Conservation (phyloP, 768 basidiomycete species). For the Polyporus arcularius region DNA sequence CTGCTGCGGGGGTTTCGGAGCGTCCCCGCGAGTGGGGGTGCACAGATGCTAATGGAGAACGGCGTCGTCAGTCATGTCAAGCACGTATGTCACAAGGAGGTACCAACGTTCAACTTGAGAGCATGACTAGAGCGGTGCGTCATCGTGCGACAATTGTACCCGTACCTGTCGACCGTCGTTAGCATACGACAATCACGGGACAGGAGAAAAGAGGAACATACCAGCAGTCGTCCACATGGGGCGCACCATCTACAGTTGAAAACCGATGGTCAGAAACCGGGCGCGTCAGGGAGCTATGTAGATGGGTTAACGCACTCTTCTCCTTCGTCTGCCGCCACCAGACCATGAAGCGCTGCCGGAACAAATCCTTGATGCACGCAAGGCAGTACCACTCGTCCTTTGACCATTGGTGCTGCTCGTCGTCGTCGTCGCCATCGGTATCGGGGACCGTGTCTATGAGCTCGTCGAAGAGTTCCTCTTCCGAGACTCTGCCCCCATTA, state of each 20-base stretch:
- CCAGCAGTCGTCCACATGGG: constrained; percentile 34
- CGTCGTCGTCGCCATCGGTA: constrained; percentile 5
- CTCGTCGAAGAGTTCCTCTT: not conserved
- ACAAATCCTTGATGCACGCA: constrained; percentile 20
- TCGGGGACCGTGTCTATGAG: constrained; percentile 10
- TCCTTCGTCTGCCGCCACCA: constrained; percentile 24
- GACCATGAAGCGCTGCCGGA: constrained; percentile 18
- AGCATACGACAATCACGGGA: not conserved
- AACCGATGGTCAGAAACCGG: not conserved
- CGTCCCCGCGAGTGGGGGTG: constrained; percentile 11
- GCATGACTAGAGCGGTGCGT: constrained; percentile 30
- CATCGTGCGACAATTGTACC: constrained; percentile 38
- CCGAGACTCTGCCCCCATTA: not conserved
- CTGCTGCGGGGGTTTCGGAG: not conserved
- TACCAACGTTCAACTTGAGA: constrained; percentile 31
- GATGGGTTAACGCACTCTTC: constrained; percentile 7
- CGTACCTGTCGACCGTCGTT: constrained; percentile 28
- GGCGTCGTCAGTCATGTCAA: not conserved
- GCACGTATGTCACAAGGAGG: not conserved
- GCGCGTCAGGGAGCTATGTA: not conserved
- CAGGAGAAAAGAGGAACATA: constrained; percentile 12
- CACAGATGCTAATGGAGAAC: constrained; percentile 9
- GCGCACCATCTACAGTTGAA: constrained; percentile 17
- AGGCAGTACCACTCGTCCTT: constrained; percentile 30
- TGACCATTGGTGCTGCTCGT: constrained; percentile 18